Percentiles rank a stretch among this genome's conserved stretches.
These are phyloP conservation scores for Tricholomella constricta DNA, from an alignment of 768 basidiomycete genomes.

Conservation along the genomic window DNA sequence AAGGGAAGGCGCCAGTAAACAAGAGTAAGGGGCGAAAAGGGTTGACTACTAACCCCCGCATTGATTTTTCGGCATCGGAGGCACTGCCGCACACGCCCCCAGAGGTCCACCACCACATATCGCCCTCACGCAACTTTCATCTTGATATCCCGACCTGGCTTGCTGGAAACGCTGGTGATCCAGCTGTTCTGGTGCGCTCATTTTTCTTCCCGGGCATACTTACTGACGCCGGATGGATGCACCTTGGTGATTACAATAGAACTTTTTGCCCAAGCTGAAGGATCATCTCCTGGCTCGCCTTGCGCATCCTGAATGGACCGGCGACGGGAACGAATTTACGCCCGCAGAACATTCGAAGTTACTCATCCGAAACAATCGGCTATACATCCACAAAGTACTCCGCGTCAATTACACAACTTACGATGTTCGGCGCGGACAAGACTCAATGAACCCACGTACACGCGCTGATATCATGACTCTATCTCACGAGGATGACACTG, in stretches of 20 bases:
- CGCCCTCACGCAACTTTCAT: neutral
- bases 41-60: no score
- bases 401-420: slow-evolving; percentile 45
- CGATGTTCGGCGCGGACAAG: slow-evolving; percentile 41
- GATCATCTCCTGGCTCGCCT: neutral
- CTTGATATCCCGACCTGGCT: neutral
- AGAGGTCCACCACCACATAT: neutral
- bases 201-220: neutral
- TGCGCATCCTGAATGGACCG: neutral
- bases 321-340: neutral
- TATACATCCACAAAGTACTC: slow-evolving; percentile 32
- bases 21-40: no score
- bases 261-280: neutral
- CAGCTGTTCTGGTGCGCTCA: neutral
- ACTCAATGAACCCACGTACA: slow-evolving; percentile 37
- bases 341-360: slow-evolving; percentile 3
- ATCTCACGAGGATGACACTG: slow-evolving; percentile 5
- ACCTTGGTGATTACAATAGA: neutral
- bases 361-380: slow-evolving; percentile 20
- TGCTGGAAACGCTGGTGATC: neutral
- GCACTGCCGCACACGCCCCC: neutral
- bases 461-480: slow-evolving; percentile 39
- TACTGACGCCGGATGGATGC: no score
- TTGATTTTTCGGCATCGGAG: no score
- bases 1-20: no score